Evolutionary conservation across 345 rosid genomes (phyloP), one percentile per base, ranked within the genome.

Genomic region (Erysimum cheiranthoides): DNA sequence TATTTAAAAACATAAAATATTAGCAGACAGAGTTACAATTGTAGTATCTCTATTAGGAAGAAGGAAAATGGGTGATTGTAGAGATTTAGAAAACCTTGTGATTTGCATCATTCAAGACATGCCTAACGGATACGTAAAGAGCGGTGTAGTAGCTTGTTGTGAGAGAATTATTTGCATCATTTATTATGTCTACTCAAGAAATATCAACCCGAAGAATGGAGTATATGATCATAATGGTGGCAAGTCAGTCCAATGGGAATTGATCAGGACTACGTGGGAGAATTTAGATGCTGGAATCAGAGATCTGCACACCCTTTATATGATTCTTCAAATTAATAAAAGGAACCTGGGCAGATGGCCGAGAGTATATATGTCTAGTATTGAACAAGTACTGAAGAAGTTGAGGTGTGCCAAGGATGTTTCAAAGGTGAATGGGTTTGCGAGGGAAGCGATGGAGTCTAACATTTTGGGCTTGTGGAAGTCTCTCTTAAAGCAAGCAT

Each of bases 191-290:
- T 57, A 57, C 39, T 14, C 61, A 1, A 57, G 32, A 32, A 21
- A 57, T 16, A 57, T 57, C 40, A 32, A 57, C 8, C 61, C 61
- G 0, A 57, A 57, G 40, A 58, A 58, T 3, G 39, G 61, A 3
- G 61, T 31, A 12, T 56, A 1, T 56, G 3, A 14, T 8, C 39
- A 14, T 8, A 14, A 27, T n/a, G 14, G 27, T 2, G 2, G 5
- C 27, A 52, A 12, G 16, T 58, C 42, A 10, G 42, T 58, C 3
- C 62, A 58, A 2, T 58, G 62, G 62, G 62, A 58, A 16, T 34
- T 58, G 40, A 16, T 58, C 40, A 58, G 12, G 3, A 58, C 25
- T 13, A 9, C 42, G 34, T 58, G 62, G 62, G 9, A n/a, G 27
- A 25, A 57, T 8, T 57, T 57, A 14, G 6, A 6, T 8, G 61